These are phyloP conservation scores for Kazachstania kunashirensis DNA, from an alignment of 805 yeast genomes.

Conservation along the genomic window DNA sequence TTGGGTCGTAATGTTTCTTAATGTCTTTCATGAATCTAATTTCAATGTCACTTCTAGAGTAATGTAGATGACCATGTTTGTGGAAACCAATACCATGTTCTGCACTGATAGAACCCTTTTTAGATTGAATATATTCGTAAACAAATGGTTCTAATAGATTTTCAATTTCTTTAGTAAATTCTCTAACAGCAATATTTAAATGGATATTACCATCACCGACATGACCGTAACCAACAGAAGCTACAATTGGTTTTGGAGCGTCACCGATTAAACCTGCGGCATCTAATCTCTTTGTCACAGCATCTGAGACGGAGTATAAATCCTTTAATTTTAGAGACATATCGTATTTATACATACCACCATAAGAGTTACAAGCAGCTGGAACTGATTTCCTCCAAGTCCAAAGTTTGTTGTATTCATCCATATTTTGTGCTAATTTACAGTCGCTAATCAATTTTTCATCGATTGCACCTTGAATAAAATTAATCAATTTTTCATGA, in stretches of 20 bases:
- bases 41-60: constrained; percentile 68
- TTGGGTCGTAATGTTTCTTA: constrained; percentile 81
- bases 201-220: constrained; percentile 96
- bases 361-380: constrained; percentile 73
- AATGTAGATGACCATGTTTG: constrained; percentile 80
- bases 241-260: constrained; percentile 59
- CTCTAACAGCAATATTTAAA: constrained; percentile 81
- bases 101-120: constrained; percentile 84
- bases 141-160: constrained; percentile 83
- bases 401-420: constrained; percentile 79
- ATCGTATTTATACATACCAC: constrained; percentile 96
- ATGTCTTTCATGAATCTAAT: constrained; percentile 66
- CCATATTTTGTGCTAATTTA: constrained; percentile 88
- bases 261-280: constrained; percentile 51
- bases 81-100: constrained; percentile 98
- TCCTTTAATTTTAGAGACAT: constrained; percentile 80
- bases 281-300: constrained; percentile 50
- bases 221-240: constrained; percentile 93
- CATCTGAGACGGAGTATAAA: constrained; percentile 74
- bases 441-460: constrained; percentile 78
- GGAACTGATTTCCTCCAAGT: constrained; percentile 91
- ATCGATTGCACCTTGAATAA: constrained; percentile 77
- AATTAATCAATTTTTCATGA: constrained; percentile 74
- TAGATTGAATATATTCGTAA: constrained; percentile 70
- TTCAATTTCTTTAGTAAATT: constrained; percentile 73